phyloP scores from a whole-genome alignment of 2,329 filamentous ascomycete species.

The Talaromyces sp. region DNA sequence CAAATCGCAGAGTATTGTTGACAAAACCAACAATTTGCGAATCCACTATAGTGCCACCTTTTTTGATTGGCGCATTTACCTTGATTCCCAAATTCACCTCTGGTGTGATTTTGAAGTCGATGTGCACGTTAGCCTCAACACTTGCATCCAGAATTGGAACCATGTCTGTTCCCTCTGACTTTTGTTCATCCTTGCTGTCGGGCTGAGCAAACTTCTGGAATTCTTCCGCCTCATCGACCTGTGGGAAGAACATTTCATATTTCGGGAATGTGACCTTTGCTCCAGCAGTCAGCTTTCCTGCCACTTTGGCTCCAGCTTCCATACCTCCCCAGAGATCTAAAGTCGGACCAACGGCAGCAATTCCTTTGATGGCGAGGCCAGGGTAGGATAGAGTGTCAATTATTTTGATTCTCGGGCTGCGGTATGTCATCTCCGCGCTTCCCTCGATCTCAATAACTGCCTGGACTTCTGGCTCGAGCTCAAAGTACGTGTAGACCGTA shows the following conservation, averaged over 20 bases:
- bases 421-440: background rate
- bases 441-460: background rate
- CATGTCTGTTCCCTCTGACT: background rate
- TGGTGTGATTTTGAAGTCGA: background rate
- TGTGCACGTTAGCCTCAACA: background rate
- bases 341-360: constrained; percentile 7
- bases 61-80: background rate
- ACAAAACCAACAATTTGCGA: background rate
- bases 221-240: background rate
- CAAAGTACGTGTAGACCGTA: background rate
- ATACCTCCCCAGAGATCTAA: constrained; percentile 5
- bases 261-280: background rate
- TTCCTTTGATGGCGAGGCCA: constrained; percentile 9
- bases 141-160: background rate
- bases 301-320: background rate
- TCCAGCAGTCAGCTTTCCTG: background rate
- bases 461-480: background rate
- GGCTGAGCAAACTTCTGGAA: background rate
- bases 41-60: background rate
- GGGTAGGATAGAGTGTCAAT: constrained; percentile 9
- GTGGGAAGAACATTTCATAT: background rate
- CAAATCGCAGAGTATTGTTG: background rate
- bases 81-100: background rate
- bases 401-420: background rate
- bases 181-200: background rate